Evolutionary conservation across 2,329 filamentous ascomycete species (phyloP).

Genomic region (Coniochaeta sp.): DNA sequence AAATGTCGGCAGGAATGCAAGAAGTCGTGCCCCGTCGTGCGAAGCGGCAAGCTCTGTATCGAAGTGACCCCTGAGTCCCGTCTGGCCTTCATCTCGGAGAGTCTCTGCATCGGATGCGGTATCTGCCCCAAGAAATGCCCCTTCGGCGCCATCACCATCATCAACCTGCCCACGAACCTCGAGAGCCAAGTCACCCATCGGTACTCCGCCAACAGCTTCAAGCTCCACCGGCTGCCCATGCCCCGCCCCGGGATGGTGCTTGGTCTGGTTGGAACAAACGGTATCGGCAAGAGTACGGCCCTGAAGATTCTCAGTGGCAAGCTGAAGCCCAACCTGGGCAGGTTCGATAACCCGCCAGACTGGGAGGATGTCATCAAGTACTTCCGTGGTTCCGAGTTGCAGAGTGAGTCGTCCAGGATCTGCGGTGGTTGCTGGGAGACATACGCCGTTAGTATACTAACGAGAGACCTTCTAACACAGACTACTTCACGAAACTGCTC

Average conservation of each 20-base stretch:
- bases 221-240: conserved; percentile 93
- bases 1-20: conserved; percentile 99
- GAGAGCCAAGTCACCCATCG: conserved; percentile 97
- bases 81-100: conserved; percentile 96
- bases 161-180: conserved; percentile 99
- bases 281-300: conserved; percentile 99
- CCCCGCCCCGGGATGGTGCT: conserved; percentile 92
- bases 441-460: conserved; percentile 14
- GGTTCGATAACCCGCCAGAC: conserved; percentile 92
- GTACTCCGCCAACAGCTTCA: conserved; percentile 99
- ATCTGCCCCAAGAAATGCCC: conserved; percentile 99
- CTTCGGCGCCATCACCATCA: conserved; percentile 98
- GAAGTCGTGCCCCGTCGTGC: conserved; percentile 95
- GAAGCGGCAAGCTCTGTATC: conserved; percentile 81
- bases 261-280: conserved; percentile 96
- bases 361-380: conserved; percentile 99
- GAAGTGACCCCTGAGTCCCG: conserved; percentile 84
- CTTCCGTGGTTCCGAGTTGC: conserved; percentile 94
- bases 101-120: conserved; percentile 95
- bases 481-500: conserved; percentile 98
- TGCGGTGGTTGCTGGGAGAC: not conserved
- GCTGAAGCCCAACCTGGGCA: conserved; percentile 93
- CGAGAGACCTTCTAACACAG: conserved; percentile 29
- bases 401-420: conserved; percentile 56
- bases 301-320: conserved; percentile 98